Evolutionary conservation across 2,329 filamentous ascomycete genomes (phyloP), one percentile per base, ranked within the genome.

Genomic region (Pseudocercospora cruenta): DNA sequence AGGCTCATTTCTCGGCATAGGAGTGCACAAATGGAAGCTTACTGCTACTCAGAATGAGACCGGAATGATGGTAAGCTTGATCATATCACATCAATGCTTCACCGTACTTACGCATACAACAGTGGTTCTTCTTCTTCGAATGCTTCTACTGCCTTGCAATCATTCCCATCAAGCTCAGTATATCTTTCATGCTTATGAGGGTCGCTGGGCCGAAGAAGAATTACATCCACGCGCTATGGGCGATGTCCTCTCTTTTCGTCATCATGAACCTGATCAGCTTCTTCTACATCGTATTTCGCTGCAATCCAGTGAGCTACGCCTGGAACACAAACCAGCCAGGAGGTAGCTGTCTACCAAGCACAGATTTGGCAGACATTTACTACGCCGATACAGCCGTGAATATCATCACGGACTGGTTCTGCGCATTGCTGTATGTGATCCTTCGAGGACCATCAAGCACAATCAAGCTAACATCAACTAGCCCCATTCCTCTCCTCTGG

Each of bases 231-330:
- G 69, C 68, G 14, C 70, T 77, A 8, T 79, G 75, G 55, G 68
- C 58, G 51, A 74, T 78, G 43, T 73, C 74, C 6, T 70, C 43
- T 7, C 69, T 78, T 22, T 78, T 77, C 59, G 72, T 74, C 3
- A 62, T 71, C 21, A 74, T 76, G 69, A 79, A 98, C 61, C 21
- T 77, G 4, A 75, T 74, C 28, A 72, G 75, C 0, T 70, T 75
- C 22, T 70, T 79, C 53, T 78, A 78, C 68, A 78, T 79, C 67
- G 75, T 79, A 51, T 78, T 79, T 67, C 75, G 75, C 31, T 79
- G 78, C 67, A 63, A 67, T 5, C 77, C 78, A 2, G 74, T 78
- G 64, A 66, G 77, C 62, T 73, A 71, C 21, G 73, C 74, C 7
- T 76, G 75, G 73, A 62, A 76, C 58, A 73, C 71, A 1, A 68